Evolutionary conservation across 176 grass and related monocot genomes (phyloP), one percentile per base, ranked within the genome.

Genomic region (Ensete ventricosum): DNA sequence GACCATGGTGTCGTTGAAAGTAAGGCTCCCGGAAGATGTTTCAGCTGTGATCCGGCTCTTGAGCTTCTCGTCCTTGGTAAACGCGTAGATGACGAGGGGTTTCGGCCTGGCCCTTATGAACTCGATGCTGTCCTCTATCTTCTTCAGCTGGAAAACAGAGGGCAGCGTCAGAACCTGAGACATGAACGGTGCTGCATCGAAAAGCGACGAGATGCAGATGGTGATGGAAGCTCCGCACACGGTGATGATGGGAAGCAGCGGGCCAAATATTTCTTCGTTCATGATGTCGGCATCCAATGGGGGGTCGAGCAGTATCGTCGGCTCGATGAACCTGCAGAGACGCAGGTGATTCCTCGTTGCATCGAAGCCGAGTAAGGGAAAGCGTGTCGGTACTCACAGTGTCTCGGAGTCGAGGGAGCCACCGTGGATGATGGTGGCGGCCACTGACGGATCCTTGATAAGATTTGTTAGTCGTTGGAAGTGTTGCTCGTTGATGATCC

Each of bases 251-350:
- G 94, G 94, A 77, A 98, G 90, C 29, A 98, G 77, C 6, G 90
- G 94, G 5, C 94, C 94, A 70, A 98, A 98, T 3, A 98, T 98
- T 86, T 98, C 90, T 76, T 93, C 94, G 20, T 75, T 91, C 94
- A 98, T 98, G 77, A 98, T 87, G 72, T 76, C 90, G 0, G 90
- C 83, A 82, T 98, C 90, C 14, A 98, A 67, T 53, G 94, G 94
- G 14, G 94, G 94, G 82, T 98, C 82, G 55, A 93, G 53, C 81
- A 98, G 74, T 80, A 98, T 89, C 5, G 94, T 98, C 11, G 95
- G 95, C 76, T 91, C 95, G 20, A 99, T 94, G 74, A 72, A 86
- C 86, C 95, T 99, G 64, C 17, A 43, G 17, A 19, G 67, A 20
- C 34, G n/a, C 3, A 21, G n/a, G 64, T 23, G 43, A 43, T 23